Evolutionary conservation across 768 basidiomycete genomes (phyloP), one percentile per base, ranked within the genome.

Genomic region (Strobilomyces dryophilus): DNA sequence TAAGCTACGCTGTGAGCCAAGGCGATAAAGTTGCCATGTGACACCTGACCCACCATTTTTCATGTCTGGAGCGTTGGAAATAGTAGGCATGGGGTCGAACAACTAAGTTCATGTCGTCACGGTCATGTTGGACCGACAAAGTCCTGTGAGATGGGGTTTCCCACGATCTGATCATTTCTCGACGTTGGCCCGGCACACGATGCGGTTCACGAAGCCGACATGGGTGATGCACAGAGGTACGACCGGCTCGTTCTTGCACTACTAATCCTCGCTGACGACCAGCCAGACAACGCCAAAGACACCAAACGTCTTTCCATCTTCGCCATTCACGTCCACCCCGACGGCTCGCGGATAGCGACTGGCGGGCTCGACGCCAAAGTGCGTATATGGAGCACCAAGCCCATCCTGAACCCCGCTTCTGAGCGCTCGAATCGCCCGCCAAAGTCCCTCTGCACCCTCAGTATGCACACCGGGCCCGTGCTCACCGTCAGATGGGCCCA

Each of bases 341-440:
- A 99, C 64, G 91, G 91, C 57, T 93, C 92, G 18, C 83, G 95
- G 17, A 87, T 99, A 60, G 95, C 97, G n/a, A 99, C 95, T 1
- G 97, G 94, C 27, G 94, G 95, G 2, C 78, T 99, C 49, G 95
- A 99, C 69, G 88, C 92, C 37, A 95, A 94, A 75, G 84, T 99
- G 55, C 88, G 93, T 45, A 92, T 99, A 71, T 99, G 95, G 95
- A 90, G 89, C 56, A 98, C 97, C 1, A 86, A 90, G 56, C 95
- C 97, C 0, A 95, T 98, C 59, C 74, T 98, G n/a, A 85, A 85
- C 57, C 72, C 79, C 14, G 78, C 82, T 40, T 76, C 89, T 27
- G 83, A 89, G 64, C 68, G 72, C 56, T 81, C 85, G 42, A 79
- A 85, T 53, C 77, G 80, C 51, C 85, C 89, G 27, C 93, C 91